These are phyloP conservation scores for Adansonia rubrostipa DNA, from an alignment of 441 rosid species.

Conservation along the genomic window DNA sequence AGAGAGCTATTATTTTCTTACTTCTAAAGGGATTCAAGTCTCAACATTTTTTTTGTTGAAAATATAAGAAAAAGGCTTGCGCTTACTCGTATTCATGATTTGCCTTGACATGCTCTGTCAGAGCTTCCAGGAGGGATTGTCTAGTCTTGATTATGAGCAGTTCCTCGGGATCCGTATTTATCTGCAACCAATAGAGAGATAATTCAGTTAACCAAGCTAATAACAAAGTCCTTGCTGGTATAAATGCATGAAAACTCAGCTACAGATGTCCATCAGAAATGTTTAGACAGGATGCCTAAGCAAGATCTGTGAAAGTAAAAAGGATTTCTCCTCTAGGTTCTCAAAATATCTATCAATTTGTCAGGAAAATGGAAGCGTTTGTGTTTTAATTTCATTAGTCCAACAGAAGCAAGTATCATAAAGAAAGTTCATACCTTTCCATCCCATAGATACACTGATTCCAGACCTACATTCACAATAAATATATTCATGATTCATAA, in stretches of 20 bases:
- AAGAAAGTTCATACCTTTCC: constrained; percentile 60
- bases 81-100: constrained; percentile 94
- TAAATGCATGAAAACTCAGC: neutral
- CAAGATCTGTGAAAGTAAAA: neutral
- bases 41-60: neutral
- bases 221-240: neutral
- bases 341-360: constrained; percentile 7
- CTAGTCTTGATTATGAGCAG: constrained; percentile 92
- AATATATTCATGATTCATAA: constrained; percentile 6
- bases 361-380: neutral
- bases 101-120: constrained; percentile 84
- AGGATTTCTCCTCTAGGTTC: neutral
- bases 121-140: constrained; percentile 77
- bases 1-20: neutral
- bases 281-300: neutral
- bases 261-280: neutral
- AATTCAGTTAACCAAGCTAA: neutral
- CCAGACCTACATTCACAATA: constrained; percentile 56
- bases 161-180: constrained; percentile 82
- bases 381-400: constrained; percentile 1
- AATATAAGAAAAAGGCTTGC: neutral
- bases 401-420: neutral
- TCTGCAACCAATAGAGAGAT: constrained; percentile 43
- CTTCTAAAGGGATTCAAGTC: neutral
- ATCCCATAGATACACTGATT: constrained; percentile 78